A percentile compares a stretch with the other conserved stretches of the same genome.
phyloP scores from a whole-genome alignment of 352 stramenopile species.

The Phytophthora europaea region DNA sequence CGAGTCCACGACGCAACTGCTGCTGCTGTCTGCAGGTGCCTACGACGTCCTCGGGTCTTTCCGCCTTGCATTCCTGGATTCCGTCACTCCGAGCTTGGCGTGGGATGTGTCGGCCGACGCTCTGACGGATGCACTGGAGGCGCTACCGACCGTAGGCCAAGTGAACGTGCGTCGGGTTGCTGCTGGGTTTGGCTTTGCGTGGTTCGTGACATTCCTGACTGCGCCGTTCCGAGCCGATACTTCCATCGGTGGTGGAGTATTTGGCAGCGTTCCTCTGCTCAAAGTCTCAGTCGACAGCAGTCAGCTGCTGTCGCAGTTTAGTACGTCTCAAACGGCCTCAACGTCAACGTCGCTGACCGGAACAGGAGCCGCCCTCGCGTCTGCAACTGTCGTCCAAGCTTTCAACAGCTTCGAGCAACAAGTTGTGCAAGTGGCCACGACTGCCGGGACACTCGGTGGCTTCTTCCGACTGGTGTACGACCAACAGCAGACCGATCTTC shows the following conservation, averaged over 20 bases:
- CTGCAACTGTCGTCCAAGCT: slow-evolving; percentile 84
- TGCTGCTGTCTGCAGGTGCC: slow-evolving; percentile 82
- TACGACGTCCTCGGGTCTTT: slow-evolving; percentile 92
- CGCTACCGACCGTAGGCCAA: slow-evolving; percentile 84
- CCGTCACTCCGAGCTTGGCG: slow-evolving; percentile 72
- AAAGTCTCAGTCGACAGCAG: slow-evolving; percentile 77
- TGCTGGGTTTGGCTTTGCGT: slow-evolving; percentile 81
- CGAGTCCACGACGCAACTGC: slow-evolving; percentile 87
- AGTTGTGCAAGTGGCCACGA: slow-evolving; percentile 78
- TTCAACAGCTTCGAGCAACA: slow-evolving; percentile 96
- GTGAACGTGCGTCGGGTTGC: slow-evolving; percentile 81
- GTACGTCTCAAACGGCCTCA: slow-evolving; percentile 42
- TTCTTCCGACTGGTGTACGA: slow-evolving; percentile 91
- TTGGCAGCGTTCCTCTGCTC: slow-evolving; percentile 67
- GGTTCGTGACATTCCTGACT: slow-evolving; percentile 85
- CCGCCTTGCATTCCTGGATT: slow-evolving; percentile 76
- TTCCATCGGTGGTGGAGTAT: slow-evolving; percentile 41
- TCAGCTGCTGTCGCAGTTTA: slow-evolving; percentile 68
- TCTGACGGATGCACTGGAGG: slow-evolving; percentile 82
- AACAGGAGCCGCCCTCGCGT: slow-evolving; percentile 78
- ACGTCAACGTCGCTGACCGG: slow-evolving; percentile 66
- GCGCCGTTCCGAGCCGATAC: slow-evolving; percentile 47
- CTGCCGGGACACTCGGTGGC: slow-evolving; percentile 75
- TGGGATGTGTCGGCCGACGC: slow-evolving; percentile 85
- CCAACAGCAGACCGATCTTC: slow-evolving; percentile 74